Evolutionary conservation across 2,329 filamentous ascomycete genomes (phyloP), one percentile per base, ranked within the genome.

Genomic region (Trichoderma afroharzianum): DNA sequence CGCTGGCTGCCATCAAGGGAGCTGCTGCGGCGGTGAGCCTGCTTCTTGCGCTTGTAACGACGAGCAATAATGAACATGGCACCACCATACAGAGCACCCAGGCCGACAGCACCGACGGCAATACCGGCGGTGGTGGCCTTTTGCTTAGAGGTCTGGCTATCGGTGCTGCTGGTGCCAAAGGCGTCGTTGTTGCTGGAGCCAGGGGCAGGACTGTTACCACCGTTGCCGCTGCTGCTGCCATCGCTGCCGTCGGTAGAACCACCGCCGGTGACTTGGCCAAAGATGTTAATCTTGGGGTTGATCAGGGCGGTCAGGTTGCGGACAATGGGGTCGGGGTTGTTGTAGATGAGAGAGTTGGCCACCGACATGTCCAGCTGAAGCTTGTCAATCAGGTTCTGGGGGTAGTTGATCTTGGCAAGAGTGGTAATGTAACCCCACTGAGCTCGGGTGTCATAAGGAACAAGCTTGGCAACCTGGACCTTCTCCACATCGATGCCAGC

Each of bases 41-140:
- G 88, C 82, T 90, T 92, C 87, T 92, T 94, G 84, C 92, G 91
- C 86, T 95, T 93, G 87, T 97, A 97, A 72, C 95, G 89, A 73
- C 94, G 91, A 63, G 95, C 95, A 75, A 97, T 90, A 78, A 96
- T 91, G 84, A 97, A 95, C 95, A 98, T 97, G 80, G 93, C 94
- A 14, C 92, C 93, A 78, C 94, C 95, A 76, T 97, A 97, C n/a
- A 94, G 91, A 64, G 91, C 92, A 55, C 93, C 93, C 78, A 94
- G 91, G 57, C 88, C 88, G 36, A 95, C 89, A 30, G 93, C 92
- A 77, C 93, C 93, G 26, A 93, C 86, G 71, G 92, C 93, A 77
- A 97, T 90, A 74, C 88, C 90, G 28, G 88, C 88, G 1, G 88
- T 90, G 39, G 90, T 91, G 55, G 88, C 90, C 77, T 85, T 85